A percentile compares a stretch with the other conserved stretches of the same genome.
phyloP scores from a whole-genome alignment of 192 early-diverging fungal species.

The Backusella luteola region DNA sequence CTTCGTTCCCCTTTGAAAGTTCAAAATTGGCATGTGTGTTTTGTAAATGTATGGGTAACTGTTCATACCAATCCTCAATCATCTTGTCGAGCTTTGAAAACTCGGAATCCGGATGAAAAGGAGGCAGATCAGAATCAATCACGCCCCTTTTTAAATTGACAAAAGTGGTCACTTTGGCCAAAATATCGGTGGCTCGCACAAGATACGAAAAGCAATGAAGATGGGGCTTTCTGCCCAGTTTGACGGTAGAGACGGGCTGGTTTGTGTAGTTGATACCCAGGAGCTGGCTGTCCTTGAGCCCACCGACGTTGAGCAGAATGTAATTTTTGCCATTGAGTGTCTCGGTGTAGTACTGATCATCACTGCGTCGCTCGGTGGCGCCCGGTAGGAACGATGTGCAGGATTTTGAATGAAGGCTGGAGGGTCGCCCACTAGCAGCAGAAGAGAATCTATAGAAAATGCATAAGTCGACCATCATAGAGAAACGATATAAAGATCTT shows the following conservation, averaged over 20 bases:
- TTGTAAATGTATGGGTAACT: constrained; percentile 30
- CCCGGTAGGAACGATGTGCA: constrained; percentile 49
- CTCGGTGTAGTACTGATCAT: constrained; percentile 13
- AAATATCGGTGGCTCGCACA: constrained; percentile 38
- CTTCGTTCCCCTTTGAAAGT: constrained; percentile 15
- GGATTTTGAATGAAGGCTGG: constrained; percentile 46
- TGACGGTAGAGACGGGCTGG: background rate
- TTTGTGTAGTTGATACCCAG: background rate
- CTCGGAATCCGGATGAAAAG: constrained; percentile 45
- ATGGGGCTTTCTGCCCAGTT: background rate
- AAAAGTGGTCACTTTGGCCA: constrained; percentile 44
- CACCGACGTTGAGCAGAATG: background rate
- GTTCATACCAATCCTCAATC: constrained; percentile 38
- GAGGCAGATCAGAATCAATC: constrained; percentile 23
- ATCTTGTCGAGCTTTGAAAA: constrained; percentile 40
- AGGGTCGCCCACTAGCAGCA: constrained; percentile 44
- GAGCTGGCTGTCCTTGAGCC: background rate
- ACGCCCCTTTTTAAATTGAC: constrained; percentile 43
- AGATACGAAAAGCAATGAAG: constrained; percentile 33
- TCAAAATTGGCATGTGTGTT: constrained; percentile 42
- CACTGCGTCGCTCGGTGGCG: background rate
- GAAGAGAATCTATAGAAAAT: constrained; percentile 30
- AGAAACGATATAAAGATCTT: background rate
- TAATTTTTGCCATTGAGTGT: background rate
- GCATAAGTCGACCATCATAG: too few relatives aligned